Conservation (phyloP, 306 rosid genomes). For the Notholithocarpus densiflorus region DNA sequence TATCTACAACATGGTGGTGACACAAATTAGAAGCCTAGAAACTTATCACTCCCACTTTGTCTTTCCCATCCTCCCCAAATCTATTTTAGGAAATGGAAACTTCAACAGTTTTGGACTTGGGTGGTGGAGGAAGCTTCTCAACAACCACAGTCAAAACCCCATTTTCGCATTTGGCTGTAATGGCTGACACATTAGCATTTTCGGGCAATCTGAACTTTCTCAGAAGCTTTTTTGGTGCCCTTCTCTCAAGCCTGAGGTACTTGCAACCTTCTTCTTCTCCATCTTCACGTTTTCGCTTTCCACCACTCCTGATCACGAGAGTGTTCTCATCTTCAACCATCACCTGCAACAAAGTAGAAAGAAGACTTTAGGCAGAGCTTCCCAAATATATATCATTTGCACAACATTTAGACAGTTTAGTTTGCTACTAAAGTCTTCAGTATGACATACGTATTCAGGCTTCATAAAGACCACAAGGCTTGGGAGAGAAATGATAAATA, state of each 20-base stretch:
- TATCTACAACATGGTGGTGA: not conserved
- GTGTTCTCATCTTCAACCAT: constrained; percentile 55
- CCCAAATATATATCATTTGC: too few relatives aligned
- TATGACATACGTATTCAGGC: too few relatives aligned
- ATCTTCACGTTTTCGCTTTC: constrained; percentile 62
- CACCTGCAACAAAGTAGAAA: constrained; percentile 8
- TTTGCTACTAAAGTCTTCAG: too few relatives aligned
- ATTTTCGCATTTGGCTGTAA: constrained; percentile 61
- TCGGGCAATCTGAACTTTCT: constrained; percentile 56
- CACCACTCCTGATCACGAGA: constrained; percentile 44
- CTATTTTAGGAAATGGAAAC: constrained; percentile 39
- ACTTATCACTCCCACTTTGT: not conserved
- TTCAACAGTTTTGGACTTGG: constrained; percentile 53
- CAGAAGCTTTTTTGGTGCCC: constrained; percentile 36
- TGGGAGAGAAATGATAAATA: too few relatives aligned
- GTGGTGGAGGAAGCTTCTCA: constrained; percentile 58
- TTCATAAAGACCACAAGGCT: too few relatives aligned
- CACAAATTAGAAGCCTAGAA: not conserved
- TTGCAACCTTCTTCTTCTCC: constrained; percentile 70
- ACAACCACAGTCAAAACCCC: constrained; percentile 60
- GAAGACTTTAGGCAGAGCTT: too few relatives aligned
- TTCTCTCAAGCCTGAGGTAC: constrained; percentile 57
- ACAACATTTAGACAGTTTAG: too few relatives aligned
- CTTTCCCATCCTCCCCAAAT: not conserved
- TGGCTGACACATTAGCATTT: constrained; percentile 45